A percentile compares a stretch with the other conserved stretches of the same genome.
Conservation (phyloP, 768 basidiomycete species). For the Boletus eberwhitei region DNA sequence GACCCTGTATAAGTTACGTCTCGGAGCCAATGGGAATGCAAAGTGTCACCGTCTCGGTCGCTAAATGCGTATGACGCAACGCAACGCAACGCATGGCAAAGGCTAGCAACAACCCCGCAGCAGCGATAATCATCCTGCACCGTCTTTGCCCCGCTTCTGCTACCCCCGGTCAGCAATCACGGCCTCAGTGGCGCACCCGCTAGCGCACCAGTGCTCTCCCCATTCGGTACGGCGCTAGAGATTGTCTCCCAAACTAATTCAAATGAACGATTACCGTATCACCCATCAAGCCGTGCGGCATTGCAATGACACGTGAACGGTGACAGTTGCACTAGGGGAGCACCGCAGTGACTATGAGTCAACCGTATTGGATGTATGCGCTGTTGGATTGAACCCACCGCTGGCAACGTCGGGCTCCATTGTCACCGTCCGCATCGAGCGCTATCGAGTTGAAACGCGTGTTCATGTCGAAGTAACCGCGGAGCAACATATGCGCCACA, state of each 20-base stretch:
- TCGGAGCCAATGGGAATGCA: conserved; percentile 16
- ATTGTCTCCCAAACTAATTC: conserved; percentile 5
- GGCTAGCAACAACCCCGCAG: neutral
- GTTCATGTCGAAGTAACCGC: no score
- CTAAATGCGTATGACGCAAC: neutral
- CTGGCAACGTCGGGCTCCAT: conserved; percentile 4
- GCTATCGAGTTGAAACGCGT: neutral
- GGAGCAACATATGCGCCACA: conserved; percentile 22
- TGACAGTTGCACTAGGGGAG: conserved; percentile 1
- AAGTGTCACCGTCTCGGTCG: conserved; percentile 16
- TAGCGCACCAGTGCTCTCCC: conserved; percentile 3
- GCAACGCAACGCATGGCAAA: neutral
- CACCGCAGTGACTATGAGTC: neutral
- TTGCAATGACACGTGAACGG: conserved; percentile 10
- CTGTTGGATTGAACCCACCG: neutral
- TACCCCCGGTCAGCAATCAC: neutral
- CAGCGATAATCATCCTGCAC: neutral
- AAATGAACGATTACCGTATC: conserved; percentile 7
- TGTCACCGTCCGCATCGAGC: neutral
- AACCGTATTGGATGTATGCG: neutral
- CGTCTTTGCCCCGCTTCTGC: neutral
- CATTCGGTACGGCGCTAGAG: conserved; percentile 11
- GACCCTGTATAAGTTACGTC: conserved; percentile 13
- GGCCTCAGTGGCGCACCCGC: conserved; percentile 2
- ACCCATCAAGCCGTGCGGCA: conserved; percentile 5